Evolutionary conservation across 495 filamentous ascomycete species (phyloP), one percentile per base, ranked within the genome.

Genomic region (Podospora comata): DNA sequence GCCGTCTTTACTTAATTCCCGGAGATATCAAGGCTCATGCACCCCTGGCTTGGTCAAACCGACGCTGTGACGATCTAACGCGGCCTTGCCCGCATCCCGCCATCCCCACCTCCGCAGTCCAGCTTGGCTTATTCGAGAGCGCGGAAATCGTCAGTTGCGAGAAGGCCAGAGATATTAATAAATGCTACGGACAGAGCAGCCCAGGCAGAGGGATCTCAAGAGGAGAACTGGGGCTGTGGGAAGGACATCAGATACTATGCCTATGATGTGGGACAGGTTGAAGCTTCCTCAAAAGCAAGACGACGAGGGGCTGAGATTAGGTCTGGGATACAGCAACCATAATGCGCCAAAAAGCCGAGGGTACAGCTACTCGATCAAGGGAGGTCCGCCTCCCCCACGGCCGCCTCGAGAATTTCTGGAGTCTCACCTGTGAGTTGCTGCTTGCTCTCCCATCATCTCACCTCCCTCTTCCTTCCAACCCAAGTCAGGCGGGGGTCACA

Each of bases 351-450:
- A 63, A 63, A 59, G 63, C n/a, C 23, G 65, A 60, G 71, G 72
- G 28, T 78, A 78, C 75, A 72, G 69, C 23, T 75, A 75, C 32
- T 72, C 73, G 4, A 77, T 78, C 75, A 71, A 72, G 28, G 74
- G 73, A 16, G 76, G 75, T 13, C 73, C 76, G 27, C 53, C 76
- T 53, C 74, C 76, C 9, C 60, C 67, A 34, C 66, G 76, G 30
- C 73, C 75, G n/a, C 75, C 76, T 1, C 66, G 74, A 19, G 76
- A 75, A 64, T 73, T 74, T 67, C 61, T 73, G 18, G 73, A 74
- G 61, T 68, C 61, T 60, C 70, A 69, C 59, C 69, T 66, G 76
- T 78, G 64, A 78, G 76, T 78, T 9, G 23, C 26, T 58, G 9
- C 18, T 54, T 44, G 7, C 26, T 56, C 39, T 64, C 65, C 7